phyloP scores from a whole-genome alignment of 441 rosid species.

The Adansonia rubrostipa region DNA sequence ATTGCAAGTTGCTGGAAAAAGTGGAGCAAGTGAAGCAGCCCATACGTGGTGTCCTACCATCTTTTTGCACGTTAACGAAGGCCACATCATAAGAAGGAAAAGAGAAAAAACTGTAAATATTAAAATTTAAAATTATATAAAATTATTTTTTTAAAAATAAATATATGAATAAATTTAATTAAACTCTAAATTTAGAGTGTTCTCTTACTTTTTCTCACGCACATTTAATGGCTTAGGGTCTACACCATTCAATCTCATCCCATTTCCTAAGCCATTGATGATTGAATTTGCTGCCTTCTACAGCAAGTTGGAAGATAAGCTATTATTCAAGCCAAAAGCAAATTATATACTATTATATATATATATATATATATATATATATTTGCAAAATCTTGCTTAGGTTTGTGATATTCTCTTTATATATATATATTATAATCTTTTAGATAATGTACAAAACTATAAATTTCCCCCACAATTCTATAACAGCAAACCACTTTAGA shows the following conservation, averaged over 20 bases:
- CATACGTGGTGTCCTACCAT: neutral
- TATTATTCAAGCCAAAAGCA: neutral
- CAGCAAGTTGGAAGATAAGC: neutral
- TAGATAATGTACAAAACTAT: neutral
- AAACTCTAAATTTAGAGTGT: too few species aligned
- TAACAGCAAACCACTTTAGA: neutral
- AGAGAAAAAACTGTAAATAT: too few species aligned
- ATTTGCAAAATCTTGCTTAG: neutral
- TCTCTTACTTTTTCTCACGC: neutral
- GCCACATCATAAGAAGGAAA: too few species aligned
- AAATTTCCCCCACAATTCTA: neutral
- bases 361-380: too few species aligned
- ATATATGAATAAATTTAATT: too few species aligned
- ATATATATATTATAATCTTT: neutral
- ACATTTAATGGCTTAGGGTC: neutral
- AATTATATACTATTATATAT: neutral
- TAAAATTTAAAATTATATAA: too few species aligned
- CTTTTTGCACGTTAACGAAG: too few species aligned
- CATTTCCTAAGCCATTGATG: neutral
- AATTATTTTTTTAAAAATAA: too few species aligned
- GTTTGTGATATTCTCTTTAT: neutral
- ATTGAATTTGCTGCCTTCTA: neutral
- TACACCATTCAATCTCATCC: neutral
- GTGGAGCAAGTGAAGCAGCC: constrained; percentile 6
- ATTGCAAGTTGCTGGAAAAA: neutral